These are phyloP conservation scores for Boletus subparvulus DNA, from an alignment of 768 basidiomycete species.

Conservation along the genomic window DNA sequence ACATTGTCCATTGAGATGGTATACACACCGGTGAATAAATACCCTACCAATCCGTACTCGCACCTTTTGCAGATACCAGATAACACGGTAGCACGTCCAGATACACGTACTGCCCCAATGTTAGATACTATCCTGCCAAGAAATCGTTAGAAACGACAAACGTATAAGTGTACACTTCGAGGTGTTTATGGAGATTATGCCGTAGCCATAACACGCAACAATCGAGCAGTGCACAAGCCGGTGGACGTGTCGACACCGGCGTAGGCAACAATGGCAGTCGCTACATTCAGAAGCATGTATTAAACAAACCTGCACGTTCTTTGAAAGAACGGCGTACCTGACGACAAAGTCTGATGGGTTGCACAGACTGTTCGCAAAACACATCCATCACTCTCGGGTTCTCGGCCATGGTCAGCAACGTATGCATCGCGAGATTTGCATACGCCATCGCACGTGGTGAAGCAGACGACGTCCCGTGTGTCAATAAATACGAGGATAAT, in stretches of 20 bases:
- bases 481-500: constrained; percentile 62
- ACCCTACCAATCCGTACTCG: constrained; percentile 53
- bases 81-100: constrained; percentile 49
- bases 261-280: constrained; percentile 52
- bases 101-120: constrained; percentile 48
- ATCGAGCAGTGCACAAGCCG: constrained; percentile 61
- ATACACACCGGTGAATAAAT: neutral
- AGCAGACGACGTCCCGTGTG: constrained; percentile 62
- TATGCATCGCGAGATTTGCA: constrained; percentile 56
- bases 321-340: constrained; percentile 43
- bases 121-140: neutral
- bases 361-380: constrained; percentile 43
- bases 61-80: constrained; percentile 58
- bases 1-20: neutral
- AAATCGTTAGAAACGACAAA: constrained; percentile 29
- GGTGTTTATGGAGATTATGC: constrained; percentile 63
- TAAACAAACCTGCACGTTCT: neutral
- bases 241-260: constrained; percentile 40
- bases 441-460: constrained; percentile 62
- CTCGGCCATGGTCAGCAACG: constrained; percentile 51
- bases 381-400: constrained; percentile 46
- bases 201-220: constrained; percentile 69
- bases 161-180: constrained; percentile 60
- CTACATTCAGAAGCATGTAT: constrained; percentile 30
- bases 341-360: constrained; percentile 55